Evolutionary conservation across 805 yeast species (phyloP).

Genomic region (Wickerhamomyces silvicola): DNA sequence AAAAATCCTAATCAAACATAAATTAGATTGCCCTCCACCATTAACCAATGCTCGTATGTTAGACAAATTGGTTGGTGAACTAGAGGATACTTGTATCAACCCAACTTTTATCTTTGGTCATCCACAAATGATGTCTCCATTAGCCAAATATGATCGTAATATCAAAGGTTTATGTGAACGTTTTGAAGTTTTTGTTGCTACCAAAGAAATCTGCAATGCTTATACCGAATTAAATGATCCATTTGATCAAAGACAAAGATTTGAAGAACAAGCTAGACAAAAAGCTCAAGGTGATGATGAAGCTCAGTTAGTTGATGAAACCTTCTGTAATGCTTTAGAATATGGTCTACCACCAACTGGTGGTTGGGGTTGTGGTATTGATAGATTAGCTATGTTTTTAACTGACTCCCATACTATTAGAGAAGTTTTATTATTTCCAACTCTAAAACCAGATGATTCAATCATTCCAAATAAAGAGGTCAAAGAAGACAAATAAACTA

Average conservation of each 20-base stretch:
- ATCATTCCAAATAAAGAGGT: constrained; percentile 12
- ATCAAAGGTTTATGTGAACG: constrained; percentile 95
- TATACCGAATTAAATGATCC: constrained; percentile 99
- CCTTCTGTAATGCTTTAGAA: constrained; percentile 95
- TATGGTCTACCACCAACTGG: constrained; percentile 99
- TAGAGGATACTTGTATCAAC: constrained; percentile 90
- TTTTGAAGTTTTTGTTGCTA: constrained; percentile 96
- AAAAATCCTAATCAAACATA: constrained; percentile 67
- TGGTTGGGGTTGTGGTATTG: constrained; percentile 99
- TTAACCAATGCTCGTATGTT: constrained; percentile 98
- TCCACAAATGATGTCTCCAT: constrained; percentile 99
- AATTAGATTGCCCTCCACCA: constrained; percentile 84
- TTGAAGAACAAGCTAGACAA: constrained; percentile 98
- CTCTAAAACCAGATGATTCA: constrained; percentile 84
- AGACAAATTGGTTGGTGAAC: constrained; percentile 95
- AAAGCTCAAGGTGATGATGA: constrained; percentile 99
- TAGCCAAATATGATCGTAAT: constrained; percentile 92
- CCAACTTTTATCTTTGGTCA: constrained; percentile 98
- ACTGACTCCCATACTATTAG: constrained; percentile 94
- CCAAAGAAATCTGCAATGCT: constrained; percentile 97
- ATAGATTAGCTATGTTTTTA: constrained; percentile 95
- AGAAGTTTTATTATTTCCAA: constrained; percentile 97
- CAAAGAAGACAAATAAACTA: no score
- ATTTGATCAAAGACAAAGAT: constrained; percentile 94
- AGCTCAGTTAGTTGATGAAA: constrained; percentile 94